phyloP scores from a whole-genome alignment of 176 grass and related monocot genomes.

The Phoenix dactylifera region DNA sequence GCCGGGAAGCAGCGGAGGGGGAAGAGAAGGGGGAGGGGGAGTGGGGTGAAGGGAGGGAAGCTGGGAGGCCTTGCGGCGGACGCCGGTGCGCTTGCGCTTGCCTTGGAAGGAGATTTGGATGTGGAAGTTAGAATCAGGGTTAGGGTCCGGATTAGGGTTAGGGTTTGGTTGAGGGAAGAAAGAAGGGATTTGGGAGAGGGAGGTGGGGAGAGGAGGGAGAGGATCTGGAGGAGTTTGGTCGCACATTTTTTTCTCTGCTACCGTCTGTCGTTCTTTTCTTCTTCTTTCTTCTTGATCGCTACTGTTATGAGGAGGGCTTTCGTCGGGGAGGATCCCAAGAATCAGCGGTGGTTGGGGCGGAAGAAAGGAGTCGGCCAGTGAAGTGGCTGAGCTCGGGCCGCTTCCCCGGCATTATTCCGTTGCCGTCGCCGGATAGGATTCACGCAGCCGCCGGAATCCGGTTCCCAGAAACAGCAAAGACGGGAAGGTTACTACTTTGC shows the following conservation, averaged over 20 bases:
- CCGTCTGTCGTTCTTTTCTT: too few species aligned
- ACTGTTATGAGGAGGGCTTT: too few species aligned
- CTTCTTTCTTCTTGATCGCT: too few species aligned
- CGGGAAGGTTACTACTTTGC: too few species aligned
- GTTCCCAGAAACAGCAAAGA: too few species aligned
- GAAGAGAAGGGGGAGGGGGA: constrained; percentile 8
- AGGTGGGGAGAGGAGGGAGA: constrained; percentile 17
- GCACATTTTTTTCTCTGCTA: constrained; percentile 33
- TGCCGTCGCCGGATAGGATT: too few species aligned
- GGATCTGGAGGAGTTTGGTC: constrained; percentile 32
- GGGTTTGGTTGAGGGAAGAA: constrained; percentile 22
- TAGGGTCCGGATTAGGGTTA: constrained; percentile 21
- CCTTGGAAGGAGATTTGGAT: constrained; percentile 30
- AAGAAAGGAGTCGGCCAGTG: too few species aligned
- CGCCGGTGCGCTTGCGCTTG: constrained; percentile 93
- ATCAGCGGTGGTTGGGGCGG: too few species aligned
- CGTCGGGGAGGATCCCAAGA: too few species aligned
- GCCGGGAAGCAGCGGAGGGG: background rate
- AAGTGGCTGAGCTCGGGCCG: too few species aligned
- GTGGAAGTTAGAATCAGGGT: constrained; percentile 22
- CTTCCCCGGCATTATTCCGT: too few species aligned
- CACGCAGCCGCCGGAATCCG: too few species aligned
- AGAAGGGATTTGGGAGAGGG: constrained; percentile 16
- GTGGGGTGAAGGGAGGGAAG: constrained; percentile 8
- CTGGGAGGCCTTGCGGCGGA: constrained; percentile 64